Base-by-base conservation (phyloP, 2,329 filamentous ascomycete species). In the Epichloe festucae region DNA sequence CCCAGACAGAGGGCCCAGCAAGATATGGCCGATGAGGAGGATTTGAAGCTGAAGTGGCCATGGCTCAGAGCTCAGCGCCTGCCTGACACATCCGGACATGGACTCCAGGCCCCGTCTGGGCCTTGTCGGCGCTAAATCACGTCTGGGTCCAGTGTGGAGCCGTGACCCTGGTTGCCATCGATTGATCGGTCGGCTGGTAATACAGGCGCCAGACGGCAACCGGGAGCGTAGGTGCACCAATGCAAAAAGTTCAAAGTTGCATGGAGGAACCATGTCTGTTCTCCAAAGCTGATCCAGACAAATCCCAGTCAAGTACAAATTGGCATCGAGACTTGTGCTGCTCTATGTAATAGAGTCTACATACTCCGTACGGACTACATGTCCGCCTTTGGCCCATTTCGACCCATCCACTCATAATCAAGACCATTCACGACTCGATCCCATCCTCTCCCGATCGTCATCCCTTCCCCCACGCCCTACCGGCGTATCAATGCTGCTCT, bases 401-500 rank as follows among this genome's bases (percentile, higher is more conserved):
- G 39, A 19, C 50, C 19, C 48, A 8, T 27, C 23, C 23, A 27
- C 23, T 27, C 23, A 27, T 27, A 2, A 27, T 27, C 23, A 19
- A 50, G 43, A 46, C 27, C 42, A 38, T 35, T 27, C 49, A 45
- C 49, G 14, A 17, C 23, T 41, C 42, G 35, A 23, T 31, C 35
- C 21, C 51, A 46, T 50, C 42, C 48, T 47, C 34, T 27, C 43
- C 23, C 43, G 7, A 46, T 45, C 40, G 23, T 48, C 27, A 48
- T 42, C 36, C 43, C 41, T 49, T 49, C 47, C 42, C 48, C 48
- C 42, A 40, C 43, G 23, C 38, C 34, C 52, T 45, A 50, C 69
- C 71, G 72, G 68, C 71, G 67, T 70, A 71, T 73, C 8, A 31
- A 31, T 31, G 27, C 8, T 31, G 27, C 27, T 31, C 3, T 63